phyloP scores from a whole-genome alignment of 768 basidiomycete genomes.

The Trametes maxima region DNA sequence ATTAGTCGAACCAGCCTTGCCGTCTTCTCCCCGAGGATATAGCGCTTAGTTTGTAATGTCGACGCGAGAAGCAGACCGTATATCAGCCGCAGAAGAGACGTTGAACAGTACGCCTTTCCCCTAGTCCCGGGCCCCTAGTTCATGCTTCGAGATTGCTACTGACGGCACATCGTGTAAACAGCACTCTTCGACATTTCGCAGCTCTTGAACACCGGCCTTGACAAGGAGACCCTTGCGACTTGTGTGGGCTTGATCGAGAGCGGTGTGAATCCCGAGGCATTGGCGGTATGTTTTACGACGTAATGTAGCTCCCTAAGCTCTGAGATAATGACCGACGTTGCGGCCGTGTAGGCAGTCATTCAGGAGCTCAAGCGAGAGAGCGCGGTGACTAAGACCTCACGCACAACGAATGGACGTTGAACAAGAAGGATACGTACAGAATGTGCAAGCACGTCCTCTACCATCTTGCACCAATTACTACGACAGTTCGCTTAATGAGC shows the following conservation, averaged over 20 bases:
- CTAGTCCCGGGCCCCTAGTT: no score
- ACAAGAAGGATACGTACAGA: not conserved
- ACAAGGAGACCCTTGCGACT: constrained; percentile 89
- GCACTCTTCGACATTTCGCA: constrained; percentile 89
- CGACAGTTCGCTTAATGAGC: no score
- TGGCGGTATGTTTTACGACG: constrained; percentile 62
- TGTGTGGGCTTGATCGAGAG: constrained; percentile 92
- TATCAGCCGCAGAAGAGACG: constrained; percentile 19
- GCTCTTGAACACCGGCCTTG: constrained; percentile 82
- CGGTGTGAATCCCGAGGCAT: constrained; percentile 89
- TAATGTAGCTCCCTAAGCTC: constrained; percentile 5
- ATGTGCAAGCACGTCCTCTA: not conserved
- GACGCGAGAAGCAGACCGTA: constrained; percentile 16
- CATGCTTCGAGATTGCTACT: no score
- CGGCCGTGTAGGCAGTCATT: constrained; percentile 65
- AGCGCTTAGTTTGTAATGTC: constrained; percentile 3
- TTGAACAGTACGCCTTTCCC: constrained; percentile 19
- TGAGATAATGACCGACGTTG: not conserved
- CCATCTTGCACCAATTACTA: no score
- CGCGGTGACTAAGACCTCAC: constrained; percentile 40
- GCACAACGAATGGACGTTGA: constrained; percentile 34
- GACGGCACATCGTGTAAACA: constrained; percentile 32
- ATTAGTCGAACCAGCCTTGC: not conserved
- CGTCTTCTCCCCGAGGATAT: not conserved
- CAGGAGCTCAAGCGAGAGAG: constrained; percentile 81